Evolutionary conservation across 1,139 yeast genomes (phyloP).

Genomic region (Sugiyamaella grinbergsii): DNA sequence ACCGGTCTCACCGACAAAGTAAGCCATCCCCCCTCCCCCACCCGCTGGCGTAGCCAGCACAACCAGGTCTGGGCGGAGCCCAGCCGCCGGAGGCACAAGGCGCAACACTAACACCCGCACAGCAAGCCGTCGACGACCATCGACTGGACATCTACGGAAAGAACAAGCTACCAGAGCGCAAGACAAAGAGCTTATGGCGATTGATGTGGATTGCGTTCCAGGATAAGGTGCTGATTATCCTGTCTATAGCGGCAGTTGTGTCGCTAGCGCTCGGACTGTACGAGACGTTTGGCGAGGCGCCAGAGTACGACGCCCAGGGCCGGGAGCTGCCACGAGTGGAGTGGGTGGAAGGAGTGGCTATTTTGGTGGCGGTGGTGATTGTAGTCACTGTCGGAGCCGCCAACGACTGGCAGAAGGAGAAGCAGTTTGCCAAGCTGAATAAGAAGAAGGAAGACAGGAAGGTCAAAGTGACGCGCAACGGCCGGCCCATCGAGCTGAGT

Average conservation of each 20-base stretch:
- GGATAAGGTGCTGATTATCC: constrained; percentile 84
- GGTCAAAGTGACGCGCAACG: constrained; percentile 74
- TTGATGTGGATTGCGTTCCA: constrained; percentile 84
- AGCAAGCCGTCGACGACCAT: constrained; percentile 28
- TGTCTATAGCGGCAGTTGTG: constrained; percentile 82
- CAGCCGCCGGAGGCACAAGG: constrained; percentile 1
- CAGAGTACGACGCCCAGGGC: constrained; percentile 77
- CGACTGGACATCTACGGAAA: constrained; percentile 60
- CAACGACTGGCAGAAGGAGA: constrained; percentile 94
- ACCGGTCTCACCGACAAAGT: constrained; percentile 37
- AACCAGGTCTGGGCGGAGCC: constrained; percentile 6
- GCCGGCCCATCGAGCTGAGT: constrained; percentile 66
- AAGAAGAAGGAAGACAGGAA: constrained; percentile 76
- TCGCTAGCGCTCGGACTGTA: constrained; percentile 90
- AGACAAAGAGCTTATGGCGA: constrained; percentile 63
- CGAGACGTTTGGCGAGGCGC: constrained; percentile 84
- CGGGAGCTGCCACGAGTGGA: constrained; percentile 75
- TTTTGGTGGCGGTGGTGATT: constrained; percentile 84
- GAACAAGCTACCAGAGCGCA: constrained; percentile 69
- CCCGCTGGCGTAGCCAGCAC: too few species aligned
- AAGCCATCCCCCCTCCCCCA: too few species aligned
- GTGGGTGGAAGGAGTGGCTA: constrained; percentile 99
- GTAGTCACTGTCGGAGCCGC: constrained; percentile 93
- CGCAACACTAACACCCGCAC: background rate
- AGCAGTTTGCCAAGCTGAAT: constrained; percentile 87